A percentile compares a stretch with the other conserved stretches of the same genome.
These are phyloP conservation scores for Diplodia mutila DNA, from an alignment of 2,329 filamentous ascomycete species.

Conservation along the genomic window DNA sequence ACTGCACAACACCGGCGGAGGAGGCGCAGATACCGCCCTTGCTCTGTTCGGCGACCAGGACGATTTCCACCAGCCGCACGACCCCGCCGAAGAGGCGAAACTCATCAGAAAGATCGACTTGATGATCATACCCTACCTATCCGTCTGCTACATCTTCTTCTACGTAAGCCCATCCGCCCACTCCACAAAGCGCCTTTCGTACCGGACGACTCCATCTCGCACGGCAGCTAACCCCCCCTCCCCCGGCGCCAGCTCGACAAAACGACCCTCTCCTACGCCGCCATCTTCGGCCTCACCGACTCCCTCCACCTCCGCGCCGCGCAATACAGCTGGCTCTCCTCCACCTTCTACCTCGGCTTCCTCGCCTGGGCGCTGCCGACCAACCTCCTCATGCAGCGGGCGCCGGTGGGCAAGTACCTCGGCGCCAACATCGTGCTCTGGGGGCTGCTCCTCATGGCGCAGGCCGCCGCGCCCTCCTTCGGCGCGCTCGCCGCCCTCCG, in stretches of 20 bases:
- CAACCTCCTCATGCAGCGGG: constrained; percentile 34
- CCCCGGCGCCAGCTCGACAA: constrained; percentile 64
- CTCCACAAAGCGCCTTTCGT: not conserved
- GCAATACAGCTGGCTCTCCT: constrained; percentile 27
- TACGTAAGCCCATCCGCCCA: not conserved
- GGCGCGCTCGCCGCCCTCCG: constrained; percentile 62
- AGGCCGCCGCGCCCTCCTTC: constrained; percentile 65
- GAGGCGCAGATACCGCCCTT: not conserved
- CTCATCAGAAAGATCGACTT: constrained; percentile 1
- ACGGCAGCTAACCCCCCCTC: too few species aligned
- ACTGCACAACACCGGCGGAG: not conserved
- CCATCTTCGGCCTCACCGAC: constrained; percentile 27
- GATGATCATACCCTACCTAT: not conserved
- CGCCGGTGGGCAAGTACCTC: constrained; percentile 55
- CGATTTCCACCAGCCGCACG: not conserved
- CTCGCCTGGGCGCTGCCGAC: not conserved
- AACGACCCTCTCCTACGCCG: constrained; percentile 52
- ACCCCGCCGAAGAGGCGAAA: not conserved
- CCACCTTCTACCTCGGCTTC: constrained; percentile 25
- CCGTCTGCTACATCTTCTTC: not conserved
- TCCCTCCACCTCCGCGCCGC: constrained; percentile 25
- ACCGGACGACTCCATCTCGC: not conserved
- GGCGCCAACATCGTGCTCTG: constrained; percentile 55
- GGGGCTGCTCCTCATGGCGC: constrained; percentile 60
- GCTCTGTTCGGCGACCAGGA: not conserved